Evolutionary conservation across 768 basidiomycete genomes (phyloP).

Genomic region (Calocera cornea): DNA sequence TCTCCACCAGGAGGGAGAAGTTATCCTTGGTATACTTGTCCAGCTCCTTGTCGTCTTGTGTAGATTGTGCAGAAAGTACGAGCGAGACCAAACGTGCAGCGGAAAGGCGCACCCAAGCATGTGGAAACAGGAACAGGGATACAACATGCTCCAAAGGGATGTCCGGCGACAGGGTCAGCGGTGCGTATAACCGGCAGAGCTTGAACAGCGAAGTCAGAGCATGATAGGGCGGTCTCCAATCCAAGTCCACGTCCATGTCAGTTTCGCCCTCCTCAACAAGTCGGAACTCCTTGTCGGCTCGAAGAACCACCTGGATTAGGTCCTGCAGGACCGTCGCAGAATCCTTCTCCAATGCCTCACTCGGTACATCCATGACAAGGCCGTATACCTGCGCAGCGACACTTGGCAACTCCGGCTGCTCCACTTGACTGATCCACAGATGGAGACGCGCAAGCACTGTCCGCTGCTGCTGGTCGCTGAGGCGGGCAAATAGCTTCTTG

Average conservation of each 20-base stretch:
- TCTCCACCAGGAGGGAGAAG: constrained; percentile 36
- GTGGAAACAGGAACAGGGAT: constrained; percentile 68
- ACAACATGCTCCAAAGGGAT: constrained; percentile 53
- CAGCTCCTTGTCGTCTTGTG: background rate
- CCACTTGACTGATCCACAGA: constrained; percentile 57
- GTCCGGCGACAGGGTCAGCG: constrained; percentile 17
- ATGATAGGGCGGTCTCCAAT: constrained; percentile 79
- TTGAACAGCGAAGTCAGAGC: constrained; percentile 54
- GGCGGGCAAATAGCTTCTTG: constrained; percentile 55
- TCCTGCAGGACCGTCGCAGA: constrained; percentile 44
- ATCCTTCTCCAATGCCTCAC: constrained; percentile 31
- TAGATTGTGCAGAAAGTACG: background rate
- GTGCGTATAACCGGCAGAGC: constrained; percentile 36
- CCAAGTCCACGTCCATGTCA: constrained; percentile 42
- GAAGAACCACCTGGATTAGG: constrained; percentile 35
- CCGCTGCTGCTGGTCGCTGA: constrained; percentile 46
- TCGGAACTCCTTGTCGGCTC: constrained; percentile 32
- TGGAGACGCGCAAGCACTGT: constrained; percentile 57
- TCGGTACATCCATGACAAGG: constrained; percentile 45
- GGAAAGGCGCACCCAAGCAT: constrained; percentile 84
- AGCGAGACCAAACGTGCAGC: constrained; percentile 42
- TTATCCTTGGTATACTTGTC: background rate
- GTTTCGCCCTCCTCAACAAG: constrained; percentile 26
- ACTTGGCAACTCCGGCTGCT: constrained; percentile 47
- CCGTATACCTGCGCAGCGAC: constrained; percentile 77